Evolutionary conservation across 2,329 filamentous ascomycete genomes (phyloP).

Genomic region (Ceratocystis colombiana): DNA sequence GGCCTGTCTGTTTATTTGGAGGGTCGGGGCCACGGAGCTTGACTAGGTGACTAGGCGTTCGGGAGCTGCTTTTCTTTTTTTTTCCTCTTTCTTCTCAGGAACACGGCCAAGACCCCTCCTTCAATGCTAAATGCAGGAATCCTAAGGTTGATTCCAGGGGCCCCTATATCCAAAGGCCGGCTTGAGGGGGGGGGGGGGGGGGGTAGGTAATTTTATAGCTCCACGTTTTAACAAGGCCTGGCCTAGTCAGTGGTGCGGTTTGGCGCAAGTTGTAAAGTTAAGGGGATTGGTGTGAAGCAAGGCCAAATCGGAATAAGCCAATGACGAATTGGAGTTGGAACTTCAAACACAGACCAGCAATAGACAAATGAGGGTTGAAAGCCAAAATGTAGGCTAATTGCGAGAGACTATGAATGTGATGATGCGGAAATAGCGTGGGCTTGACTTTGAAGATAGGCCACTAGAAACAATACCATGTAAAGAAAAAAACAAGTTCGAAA

Average conservation of each 20-base stretch:
- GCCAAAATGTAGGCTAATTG: slow-evolving; percentile 7
- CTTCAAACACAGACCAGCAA: background rate
- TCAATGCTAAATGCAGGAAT: slow-evolving; percentile 20
- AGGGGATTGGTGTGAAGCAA: slow-evolving; percentile 10
- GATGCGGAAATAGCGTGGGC: background rate
- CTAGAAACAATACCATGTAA: slow-evolving; percentile 12
- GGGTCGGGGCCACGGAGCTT: slow-evolving; percentile 8
- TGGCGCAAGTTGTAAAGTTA: background rate
- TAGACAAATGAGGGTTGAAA: background rate
- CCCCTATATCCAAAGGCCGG: slow-evolving; percentile 11
- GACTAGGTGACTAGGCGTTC: slow-evolving; percentile 11
- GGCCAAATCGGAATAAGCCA: slow-evolving; percentile 16
- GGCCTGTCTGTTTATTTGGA: slow-evolving; percentile 20
- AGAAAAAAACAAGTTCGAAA: slow-evolving; percentile 9
- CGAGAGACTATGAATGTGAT: slow-evolving; percentile 1
- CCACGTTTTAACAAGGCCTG: slow-evolving; percentile 10
- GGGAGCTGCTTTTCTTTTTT: slow-evolving; percentile 13
- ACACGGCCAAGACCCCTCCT: slow-evolving; percentile 24
- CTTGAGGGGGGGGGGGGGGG: background rate
- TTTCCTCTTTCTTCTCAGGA: slow-evolving; percentile 5
- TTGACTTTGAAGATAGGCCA: background rate
- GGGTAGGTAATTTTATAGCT: slow-evolving; percentile 14
- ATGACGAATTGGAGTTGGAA: slow-evolving; percentile 6
- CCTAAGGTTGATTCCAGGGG: slow-evolving; percentile 19
- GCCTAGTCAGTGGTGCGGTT: background rate